Percentiles rank a stretch among this genome's conserved stretches.
Evolutionary conservation across 176 grass and related monocot species (phyloP).

Genomic region (Avena sativa): DNA sequence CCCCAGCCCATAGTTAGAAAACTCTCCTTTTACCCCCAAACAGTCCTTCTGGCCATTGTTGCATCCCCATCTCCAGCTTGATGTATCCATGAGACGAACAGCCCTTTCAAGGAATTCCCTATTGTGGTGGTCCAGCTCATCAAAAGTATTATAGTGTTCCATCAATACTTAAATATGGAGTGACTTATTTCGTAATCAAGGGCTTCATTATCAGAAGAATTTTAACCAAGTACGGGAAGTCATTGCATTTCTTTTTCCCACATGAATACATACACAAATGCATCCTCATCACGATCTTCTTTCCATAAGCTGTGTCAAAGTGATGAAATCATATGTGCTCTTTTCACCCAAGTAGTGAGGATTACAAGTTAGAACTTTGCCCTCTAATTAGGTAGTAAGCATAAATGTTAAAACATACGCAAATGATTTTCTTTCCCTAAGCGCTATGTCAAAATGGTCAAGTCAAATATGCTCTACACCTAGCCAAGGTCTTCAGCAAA

Average conservation of each 20-base stretch:
- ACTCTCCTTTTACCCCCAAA: background rate
- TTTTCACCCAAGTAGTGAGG: slow-evolving; percentile 10
- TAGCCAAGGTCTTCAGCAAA: slow-evolving; percentile 6
- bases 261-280: background rate
- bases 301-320: background rate
- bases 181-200: slow-evolving; percentile 2
- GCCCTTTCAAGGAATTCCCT: background rate
- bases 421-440: background rate
- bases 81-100: slow-evolving; percentile 1
- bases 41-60: background rate
- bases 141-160: background rate
- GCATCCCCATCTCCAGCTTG: background rate
- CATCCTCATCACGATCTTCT: background rate
- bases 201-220: background rate
- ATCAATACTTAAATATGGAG: background rate
- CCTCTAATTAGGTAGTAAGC: background rate
- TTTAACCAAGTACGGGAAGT: background rate
- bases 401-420: slow-evolving; percentile 15
- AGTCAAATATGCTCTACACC: background rate
- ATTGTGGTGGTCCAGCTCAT: background rate
- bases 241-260: slow-evolving; percentile 17
- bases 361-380: background rate
- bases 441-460: slow-evolving; percentile 10
- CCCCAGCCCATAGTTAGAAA: background rate
- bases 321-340: slow-evolving; percentile 3